Percentiles rank a stretch among this genome's conserved stretches.
These are phyloP conservation scores for Cyberlindnera mrakii DNA, from an alignment of 805 yeast species.

Conservation along the genomic window DNA sequence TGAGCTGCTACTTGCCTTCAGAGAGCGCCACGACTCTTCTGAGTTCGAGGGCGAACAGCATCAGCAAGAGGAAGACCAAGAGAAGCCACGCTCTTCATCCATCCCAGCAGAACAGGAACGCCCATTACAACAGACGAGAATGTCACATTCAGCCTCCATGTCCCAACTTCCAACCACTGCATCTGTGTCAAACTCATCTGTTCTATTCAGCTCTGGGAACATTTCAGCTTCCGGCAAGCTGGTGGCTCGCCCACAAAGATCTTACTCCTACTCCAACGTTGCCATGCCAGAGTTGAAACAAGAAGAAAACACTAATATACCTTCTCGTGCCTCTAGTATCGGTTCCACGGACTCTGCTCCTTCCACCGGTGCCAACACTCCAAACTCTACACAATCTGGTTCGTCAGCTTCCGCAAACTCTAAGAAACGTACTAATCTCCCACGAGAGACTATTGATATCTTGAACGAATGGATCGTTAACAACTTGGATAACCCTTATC, in stretches of 20 bases:
- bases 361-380: conserved; percentile 5
- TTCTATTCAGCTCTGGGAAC: conserved; percentile 2
- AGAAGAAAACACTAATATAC: not conserved
- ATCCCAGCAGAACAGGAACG: not conserved
- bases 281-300: not conserved
- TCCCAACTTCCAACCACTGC: not conserved
- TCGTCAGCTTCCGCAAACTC: conserved; percentile 1
- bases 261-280: not conserved
- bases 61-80: not conserved
- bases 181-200: not conserved
- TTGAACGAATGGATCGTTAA: conserved; percentile 68
- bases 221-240: conserved; percentile 5
- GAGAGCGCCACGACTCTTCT: conserved; percentile 10
- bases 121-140: not conserved
- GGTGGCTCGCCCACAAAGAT: not conserved
- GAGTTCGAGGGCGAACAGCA: not conserved
- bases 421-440: conserved; percentile 64
- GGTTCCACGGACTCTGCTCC: conserved; percentile 14
- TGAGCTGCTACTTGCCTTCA: conserved; percentile 20
- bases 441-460: conserved; percentile 69
- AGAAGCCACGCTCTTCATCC: not conserved
- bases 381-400: not conserved
- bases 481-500: conserved; percentile 78
- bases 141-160: not conserved
- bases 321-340: conserved; percentile 13